Evolutionary conservation across 2,329 filamentous ascomycete genomes (phyloP).

Genomic region (Botrytis cinerea): DNA sequence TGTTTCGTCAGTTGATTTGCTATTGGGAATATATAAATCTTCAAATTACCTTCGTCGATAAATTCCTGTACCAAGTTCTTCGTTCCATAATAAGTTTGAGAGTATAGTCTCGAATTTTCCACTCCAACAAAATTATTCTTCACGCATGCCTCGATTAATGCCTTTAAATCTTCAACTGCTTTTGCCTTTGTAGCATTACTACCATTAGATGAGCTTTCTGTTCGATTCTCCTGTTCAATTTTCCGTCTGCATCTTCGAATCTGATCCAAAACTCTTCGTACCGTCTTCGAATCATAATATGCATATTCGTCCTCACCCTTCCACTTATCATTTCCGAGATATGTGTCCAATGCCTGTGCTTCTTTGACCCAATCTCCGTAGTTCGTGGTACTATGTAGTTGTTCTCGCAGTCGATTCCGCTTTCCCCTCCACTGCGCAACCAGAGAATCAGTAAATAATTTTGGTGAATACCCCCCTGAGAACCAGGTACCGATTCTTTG

Average conservation of each 20-base stretch:
- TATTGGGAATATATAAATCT: conserved; percentile 26
- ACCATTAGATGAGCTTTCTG: conserved; percentile 42
- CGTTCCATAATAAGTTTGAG: conserved; percentile 97
- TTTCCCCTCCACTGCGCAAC: conserved; percentile 74
- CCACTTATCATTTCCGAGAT: conserved; percentile 79
- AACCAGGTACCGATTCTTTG: background rate
- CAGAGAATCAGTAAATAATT: conserved; percentile 58
- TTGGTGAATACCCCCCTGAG: background rate
- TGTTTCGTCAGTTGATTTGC: conserved; percentile 22
- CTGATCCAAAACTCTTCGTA: conserved; percentile 75
- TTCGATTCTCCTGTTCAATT: conserved; percentile 57
- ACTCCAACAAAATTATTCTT: conserved; percentile 98
- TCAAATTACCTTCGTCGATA: conserved; percentile 70
- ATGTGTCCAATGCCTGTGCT: conserved; percentile 76
- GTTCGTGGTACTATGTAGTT: conserved; percentile 68
- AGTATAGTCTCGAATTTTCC: conserved; percentile 92
- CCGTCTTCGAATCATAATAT: conserved; percentile 86
- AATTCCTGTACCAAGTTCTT: conserved; percentile 91
- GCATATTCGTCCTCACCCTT: conserved; percentile 75
- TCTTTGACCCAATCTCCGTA: conserved; percentile 84
- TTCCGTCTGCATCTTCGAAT: conserved; percentile 62
- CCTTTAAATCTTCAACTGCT: conserved; percentile 73
- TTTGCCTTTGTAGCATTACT: conserved; percentile 46
- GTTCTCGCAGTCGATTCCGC: conserved; percentile 68
- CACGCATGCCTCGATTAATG: conserved; percentile 82